Conservation (phyloP, 306 rosid genomes). For the Fragaria iinumae region DNA sequence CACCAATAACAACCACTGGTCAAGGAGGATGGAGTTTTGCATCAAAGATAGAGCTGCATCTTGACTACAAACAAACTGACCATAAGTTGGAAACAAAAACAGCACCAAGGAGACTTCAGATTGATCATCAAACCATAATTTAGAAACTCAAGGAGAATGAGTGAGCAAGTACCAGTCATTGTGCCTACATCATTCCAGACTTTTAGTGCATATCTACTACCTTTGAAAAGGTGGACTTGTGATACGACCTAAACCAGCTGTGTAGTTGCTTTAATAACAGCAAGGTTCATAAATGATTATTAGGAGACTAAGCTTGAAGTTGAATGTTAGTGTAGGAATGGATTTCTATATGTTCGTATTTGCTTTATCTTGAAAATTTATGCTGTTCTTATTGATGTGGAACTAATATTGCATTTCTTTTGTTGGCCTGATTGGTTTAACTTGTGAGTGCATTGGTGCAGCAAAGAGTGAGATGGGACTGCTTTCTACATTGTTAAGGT, state of each 20-base stretch:
- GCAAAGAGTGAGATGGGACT: conserved; percentile 63
- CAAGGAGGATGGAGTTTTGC: neutral
- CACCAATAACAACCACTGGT: neutral
- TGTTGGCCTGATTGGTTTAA: neutral
- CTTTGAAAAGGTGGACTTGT: neutral
- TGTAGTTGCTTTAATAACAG: neutral
- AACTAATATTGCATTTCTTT: neutral
- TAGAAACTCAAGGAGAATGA: neutral
- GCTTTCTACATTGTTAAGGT: conserved; percentile 59
- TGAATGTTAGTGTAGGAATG: neutral
- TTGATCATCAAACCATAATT: neutral
- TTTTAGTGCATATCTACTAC: neutral
- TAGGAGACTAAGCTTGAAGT: neutral
- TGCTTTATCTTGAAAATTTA: neutral
- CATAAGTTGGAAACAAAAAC: neutral
- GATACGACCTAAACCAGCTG: neutral
- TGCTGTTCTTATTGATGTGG: neutral
- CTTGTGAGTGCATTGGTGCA: neutral
- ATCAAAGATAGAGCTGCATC: neutral
- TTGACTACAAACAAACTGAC: neutral
- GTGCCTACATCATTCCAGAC: neutral
- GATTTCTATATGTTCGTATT: neutral
- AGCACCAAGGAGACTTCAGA: neutral
- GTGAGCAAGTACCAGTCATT: neutral
- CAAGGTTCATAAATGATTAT: neutral